phyloP scores from a whole-genome alignment of 768 basidiomycete species.

The Infundibulicybe gibba region DNA sequence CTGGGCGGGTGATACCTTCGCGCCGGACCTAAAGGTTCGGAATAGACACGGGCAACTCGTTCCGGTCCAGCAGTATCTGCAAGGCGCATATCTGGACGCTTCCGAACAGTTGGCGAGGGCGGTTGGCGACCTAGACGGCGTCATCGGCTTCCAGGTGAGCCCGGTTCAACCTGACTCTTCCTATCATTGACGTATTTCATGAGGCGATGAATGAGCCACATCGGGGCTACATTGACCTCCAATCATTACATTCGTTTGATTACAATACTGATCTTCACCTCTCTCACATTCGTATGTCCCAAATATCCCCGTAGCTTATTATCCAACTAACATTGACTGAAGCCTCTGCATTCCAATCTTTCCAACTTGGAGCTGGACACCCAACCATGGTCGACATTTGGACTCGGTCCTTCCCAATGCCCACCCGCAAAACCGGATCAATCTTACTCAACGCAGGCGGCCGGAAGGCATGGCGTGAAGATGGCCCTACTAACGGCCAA shows the following conservation, averaged over 20 bases:
- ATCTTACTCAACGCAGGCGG: slow-evolving; percentile 58
- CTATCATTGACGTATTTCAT: neutral
- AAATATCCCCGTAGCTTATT: too few species aligned
- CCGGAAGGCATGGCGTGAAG: slow-evolving; percentile 63
- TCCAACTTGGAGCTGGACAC: slow-evolving; percentile 88
- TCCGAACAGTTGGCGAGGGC: slow-evolving; percentile 64
- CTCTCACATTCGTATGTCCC: slow-evolving; percentile 62
- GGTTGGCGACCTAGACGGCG: slow-evolving; percentile 71
- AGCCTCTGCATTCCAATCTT: slow-evolving; percentile 87
- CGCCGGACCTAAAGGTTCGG: slow-evolving; percentile 65
- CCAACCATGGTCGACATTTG: slow-evolving; percentile 77
- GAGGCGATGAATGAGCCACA: slow-evolving; percentile 96
- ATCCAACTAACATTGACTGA: neutral
- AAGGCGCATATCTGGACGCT: slow-evolving; percentile 76
- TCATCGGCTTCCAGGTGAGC: slow-evolving; percentile 85
- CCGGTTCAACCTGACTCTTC: slow-evolving; percentile 3
- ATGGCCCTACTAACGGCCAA: slow-evolving; percentile 67
- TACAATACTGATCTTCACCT: slow-evolving; percentile 96
- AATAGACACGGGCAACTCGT: slow-evolving; percentile 43
- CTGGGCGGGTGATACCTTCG: slow-evolving; percentile 88
- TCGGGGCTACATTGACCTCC: slow-evolving; percentile 82
- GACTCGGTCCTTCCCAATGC: slow-evolving; percentile 86
- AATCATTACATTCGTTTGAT: slow-evolving; percentile 81
- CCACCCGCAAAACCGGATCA: slow-evolving; percentile 62
- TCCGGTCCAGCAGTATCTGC: slow-evolving; percentile 79